These are phyloP conservation scores for Coriaria nepalensis DNA, from an alignment of 306 rosid species.

Conservation along the genomic window DNA sequence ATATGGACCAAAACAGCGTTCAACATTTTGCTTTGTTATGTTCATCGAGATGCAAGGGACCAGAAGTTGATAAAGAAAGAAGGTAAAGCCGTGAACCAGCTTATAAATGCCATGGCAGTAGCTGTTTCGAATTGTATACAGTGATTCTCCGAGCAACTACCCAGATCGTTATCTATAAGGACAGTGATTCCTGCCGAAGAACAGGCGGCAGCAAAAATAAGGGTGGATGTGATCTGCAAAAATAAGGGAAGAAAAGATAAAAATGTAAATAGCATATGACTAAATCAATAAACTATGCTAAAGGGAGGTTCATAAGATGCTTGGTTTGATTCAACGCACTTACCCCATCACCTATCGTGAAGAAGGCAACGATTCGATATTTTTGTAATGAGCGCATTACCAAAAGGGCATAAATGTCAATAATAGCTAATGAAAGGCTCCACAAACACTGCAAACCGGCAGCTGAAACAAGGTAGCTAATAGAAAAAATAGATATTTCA, in stretches of 20 bases:
- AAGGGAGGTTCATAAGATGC: neutral
- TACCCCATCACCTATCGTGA: constrained; percentile 93
- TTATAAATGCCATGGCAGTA: constrained; percentile 78
- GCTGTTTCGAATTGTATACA: constrained; percentile 76
- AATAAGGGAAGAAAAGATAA: neutral
- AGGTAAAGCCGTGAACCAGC: constrained; percentile 74
- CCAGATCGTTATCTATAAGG: constrained; percentile 73
- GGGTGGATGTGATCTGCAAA: constrained; percentile 69
- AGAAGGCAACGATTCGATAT: constrained; percentile 37
- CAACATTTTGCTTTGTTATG: too few species aligned
- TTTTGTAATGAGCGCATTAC: constrained; percentile 71
- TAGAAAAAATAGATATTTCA: constrained; percentile 11
- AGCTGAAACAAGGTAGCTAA: constrained; percentile 83
- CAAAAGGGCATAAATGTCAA: constrained; percentile 64
- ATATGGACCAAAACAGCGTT: too few species aligned
- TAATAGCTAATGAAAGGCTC: constrained; percentile 61
- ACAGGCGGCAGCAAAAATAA: constrained; percentile 88
- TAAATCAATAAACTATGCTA: constrained; percentile 2
- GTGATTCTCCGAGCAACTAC: constrained; percentile 41
- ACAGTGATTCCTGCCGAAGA: constrained; percentile 95
- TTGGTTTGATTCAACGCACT: constrained; percentile 13
- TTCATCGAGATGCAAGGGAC: constrained; percentile 14
- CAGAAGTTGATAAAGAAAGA: constrained; percentile 73
- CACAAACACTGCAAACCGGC: constrained; percentile 61
- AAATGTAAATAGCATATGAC: too few species aligned